Evolutionary conservation across 768 basidiomycete species (phyloP).

Genomic region (Leccinum uliginosum): DNA sequence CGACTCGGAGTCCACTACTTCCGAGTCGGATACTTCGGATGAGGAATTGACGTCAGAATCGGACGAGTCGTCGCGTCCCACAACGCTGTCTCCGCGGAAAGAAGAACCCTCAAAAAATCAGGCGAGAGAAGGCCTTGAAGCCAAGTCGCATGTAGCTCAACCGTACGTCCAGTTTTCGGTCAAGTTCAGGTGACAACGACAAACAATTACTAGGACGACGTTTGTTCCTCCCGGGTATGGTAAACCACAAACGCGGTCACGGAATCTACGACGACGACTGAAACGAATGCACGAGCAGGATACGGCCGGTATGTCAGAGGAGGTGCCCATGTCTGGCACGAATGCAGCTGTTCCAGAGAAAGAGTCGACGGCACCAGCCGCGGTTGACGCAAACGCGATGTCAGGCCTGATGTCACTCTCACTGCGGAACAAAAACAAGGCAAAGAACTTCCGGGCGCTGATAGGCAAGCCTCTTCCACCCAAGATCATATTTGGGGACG

Average conservation of each 20-base stretch:
- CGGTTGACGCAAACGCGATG: conserved; percentile 7
- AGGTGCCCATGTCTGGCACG: conserved; percentile 33
- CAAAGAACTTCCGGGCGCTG: conserved; percentile 57
- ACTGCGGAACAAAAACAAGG: conserved; percentile 72
- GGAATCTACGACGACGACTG: conserved; percentile 54
- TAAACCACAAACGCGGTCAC: conserved; percentile 50
- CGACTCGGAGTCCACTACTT: conserved; percentile 17
- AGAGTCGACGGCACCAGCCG: background rate
- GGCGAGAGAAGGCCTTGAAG: conserved; percentile 6
- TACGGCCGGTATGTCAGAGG: conserved; percentile 8
- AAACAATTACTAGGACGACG: conserved; percentile 3
- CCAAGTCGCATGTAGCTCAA: background rate
- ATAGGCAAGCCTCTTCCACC: conserved; percentile 38
- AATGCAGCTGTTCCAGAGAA: conserved; percentile 34
- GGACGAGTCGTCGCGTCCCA: background rate
- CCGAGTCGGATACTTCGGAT: conserved; percentile 21
- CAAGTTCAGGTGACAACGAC: background rate
- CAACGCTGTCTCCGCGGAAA: background rate
- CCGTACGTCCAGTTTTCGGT: conserved; percentile 4
- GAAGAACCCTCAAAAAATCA: conserved; percentile 13
- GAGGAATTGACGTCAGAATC: conserved; percentile 19
- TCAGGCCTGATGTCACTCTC: conserved; percentile 39
- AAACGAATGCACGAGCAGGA: conserved; percentile 36
- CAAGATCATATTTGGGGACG: conserved; percentile 52
- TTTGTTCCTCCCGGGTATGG: conserved; percentile 57